Percentiles rank a stretch among this genome's conserved stretches.
phyloP scores from a whole-genome alignment of 129 eudicot genomes.

The Dittrichia graveolens region DNA sequence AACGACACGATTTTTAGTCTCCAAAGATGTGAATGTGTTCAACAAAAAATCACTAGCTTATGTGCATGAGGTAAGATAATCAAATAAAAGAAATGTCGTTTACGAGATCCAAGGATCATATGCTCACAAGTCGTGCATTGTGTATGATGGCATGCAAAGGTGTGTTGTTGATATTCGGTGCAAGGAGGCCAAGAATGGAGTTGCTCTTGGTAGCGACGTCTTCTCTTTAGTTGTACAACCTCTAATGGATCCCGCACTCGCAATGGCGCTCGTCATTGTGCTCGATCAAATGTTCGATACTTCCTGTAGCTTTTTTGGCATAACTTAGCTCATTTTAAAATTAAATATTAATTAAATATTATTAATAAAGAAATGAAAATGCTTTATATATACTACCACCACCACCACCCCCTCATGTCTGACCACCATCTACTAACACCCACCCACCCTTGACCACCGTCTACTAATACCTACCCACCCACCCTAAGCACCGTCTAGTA shows the following conservation, averaged over 20 bases:
- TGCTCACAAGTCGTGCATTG: conserved; percentile 36
- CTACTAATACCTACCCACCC: too few relatives aligned
- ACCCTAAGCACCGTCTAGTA: too few relatives aligned
- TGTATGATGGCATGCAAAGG: conserved; percentile 21
- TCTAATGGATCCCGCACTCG: conserved; percentile 40
- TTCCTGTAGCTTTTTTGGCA: neutral
- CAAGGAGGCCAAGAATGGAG: conserved; percentile 41
- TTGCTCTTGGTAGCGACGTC: conserved; percentile 49
- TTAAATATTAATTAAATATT: too few relatives aligned
- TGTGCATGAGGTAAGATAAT: neutral
- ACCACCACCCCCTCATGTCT: too few relatives aligned
- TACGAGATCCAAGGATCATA: conserved; percentile 53
- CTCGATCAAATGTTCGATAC: conserved; percentile 46
- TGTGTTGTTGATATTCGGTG: conserved; percentile 46
- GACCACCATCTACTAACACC: too few relatives aligned
- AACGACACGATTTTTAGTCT: conserved; percentile 36
- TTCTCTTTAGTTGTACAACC: conserved; percentile 37
- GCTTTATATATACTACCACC: too few relatives aligned
- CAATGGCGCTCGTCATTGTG: conserved; percentile 51
- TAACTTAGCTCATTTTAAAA: neutral
- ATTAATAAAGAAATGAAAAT: too few relatives aligned
- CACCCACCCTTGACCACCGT: too few relatives aligned
- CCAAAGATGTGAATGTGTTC: conserved; percentile 34
- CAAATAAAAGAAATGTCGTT: conserved; percentile 32
- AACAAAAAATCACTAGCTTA: conserved; percentile 40